phyloP scores from a whole-genome alignment of 306 rosid species.

The Sechiopsis laciniata region DNA sequence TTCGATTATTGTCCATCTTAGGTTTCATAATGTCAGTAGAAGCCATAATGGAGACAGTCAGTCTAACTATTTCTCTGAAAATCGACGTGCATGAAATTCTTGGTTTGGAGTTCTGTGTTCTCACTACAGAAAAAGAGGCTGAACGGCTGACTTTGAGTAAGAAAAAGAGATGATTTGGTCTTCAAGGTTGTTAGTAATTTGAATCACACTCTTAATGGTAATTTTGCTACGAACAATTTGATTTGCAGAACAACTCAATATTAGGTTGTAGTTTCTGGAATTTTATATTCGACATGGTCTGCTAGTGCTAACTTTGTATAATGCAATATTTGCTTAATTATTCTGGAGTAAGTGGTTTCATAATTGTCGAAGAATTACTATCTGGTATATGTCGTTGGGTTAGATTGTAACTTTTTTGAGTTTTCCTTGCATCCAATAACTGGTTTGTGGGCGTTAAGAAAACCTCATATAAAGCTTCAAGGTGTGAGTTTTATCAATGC shows the following conservation, averaged over 20 bases:
- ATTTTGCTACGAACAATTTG: not conserved
- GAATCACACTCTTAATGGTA: not conserved
- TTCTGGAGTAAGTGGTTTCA: too few species aligned
- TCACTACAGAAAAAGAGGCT: slow-evolving; percentile 63
- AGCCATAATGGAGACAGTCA: slow-evolving; percentile 44
- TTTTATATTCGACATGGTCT: not conserved
- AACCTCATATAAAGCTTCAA: too few species aligned
- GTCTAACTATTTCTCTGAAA: slow-evolving; percentile 51
- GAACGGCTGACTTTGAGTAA: slow-evolving; percentile 54
- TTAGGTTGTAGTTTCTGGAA: not conserved
- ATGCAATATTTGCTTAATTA: too few species aligned
- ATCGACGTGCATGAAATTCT: slow-evolving; percentile 69
- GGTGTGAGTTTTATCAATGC: too few species aligned
- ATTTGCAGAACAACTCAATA: not conserved
- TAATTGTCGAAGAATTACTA: too few species aligned
- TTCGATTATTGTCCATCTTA: slow-evolving; percentile 52
- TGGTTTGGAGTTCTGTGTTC: slow-evolving; percentile 73
- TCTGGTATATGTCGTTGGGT: too few species aligned
- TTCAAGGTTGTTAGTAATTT: not conserved
- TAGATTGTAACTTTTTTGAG: too few species aligned
- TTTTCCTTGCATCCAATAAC: too few species aligned
- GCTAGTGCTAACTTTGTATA: too few species aligned
- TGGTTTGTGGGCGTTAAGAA: too few species aligned
- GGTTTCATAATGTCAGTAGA: slow-evolving; percentile 60
- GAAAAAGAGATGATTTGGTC: slow-evolving; percentile 37